These are phyloP conservation scores for Penicillium rolfsii DNA, from an alignment of 2,329 filamentous ascomycete species.

Conservation along the genomic window DNA sequence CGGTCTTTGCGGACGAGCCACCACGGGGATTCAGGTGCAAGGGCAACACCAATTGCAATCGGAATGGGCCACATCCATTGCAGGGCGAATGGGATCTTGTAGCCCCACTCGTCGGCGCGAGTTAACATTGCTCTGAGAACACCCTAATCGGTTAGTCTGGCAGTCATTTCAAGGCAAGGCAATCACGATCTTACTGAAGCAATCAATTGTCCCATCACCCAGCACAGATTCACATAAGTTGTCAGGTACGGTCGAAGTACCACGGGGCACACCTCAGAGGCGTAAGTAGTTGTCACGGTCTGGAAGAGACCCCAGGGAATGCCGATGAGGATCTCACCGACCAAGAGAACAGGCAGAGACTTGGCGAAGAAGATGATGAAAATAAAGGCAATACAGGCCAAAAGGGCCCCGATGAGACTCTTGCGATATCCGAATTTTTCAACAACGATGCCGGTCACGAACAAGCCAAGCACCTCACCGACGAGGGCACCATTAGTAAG, in stretches of 20 bases:
- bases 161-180: too few species aligned
- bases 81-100: conserved; percentile 53
- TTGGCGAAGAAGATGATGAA: conserved; percentile 60
- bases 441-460: conserved; percentile 67
- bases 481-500: conserved; percentile 60
- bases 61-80: conserved; percentile 56
- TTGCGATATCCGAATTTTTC: conserved; percentile 65
- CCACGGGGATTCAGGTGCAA: conserved; percentile 32
- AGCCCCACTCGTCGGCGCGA: conserved; percentile 51
- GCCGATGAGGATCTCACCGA: conserved; percentile 11
- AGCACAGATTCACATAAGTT: conserved; percentile 39
- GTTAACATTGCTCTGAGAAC: conserved; percentile 11
- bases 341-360: conserved; percentile 62
- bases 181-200: conserved; percentile 43
- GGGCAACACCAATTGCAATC: conserved; percentile 48
- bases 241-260: conserved; percentile 15
- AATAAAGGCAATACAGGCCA: conserved; percentile 59
- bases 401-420: conserved; percentile 63
- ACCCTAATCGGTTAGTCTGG: conserved; percentile 4
- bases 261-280: conserved; percentile 17
- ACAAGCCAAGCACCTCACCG: conserved; percentile 67
- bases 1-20: conserved; percentile 51
- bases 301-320: conserved; percentile 18
- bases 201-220: conserved; percentile 48
- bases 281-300: conserved; percentile 12